Conservation (phyloP, 805 yeast genomes). For the Yarrowia phangngaensis region DNA sequence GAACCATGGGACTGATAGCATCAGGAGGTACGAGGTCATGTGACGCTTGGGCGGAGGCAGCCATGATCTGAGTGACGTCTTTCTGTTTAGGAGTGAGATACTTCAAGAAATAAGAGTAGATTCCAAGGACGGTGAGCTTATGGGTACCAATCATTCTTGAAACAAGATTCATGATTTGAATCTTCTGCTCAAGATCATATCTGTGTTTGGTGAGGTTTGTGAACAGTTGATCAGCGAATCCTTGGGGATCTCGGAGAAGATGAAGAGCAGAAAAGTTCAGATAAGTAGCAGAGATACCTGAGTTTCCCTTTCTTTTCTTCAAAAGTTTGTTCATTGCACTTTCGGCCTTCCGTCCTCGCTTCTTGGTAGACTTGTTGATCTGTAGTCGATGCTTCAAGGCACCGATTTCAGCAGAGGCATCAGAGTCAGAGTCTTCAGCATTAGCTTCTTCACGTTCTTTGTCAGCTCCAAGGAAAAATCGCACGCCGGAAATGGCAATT, state of each 20-base stretch:
- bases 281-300: constrained; percentile 58
- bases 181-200: constrained; percentile 82
- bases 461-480: constrained; percentile 92
- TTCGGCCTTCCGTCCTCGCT: constrained; percentile 76
- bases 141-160: constrained; percentile 93
- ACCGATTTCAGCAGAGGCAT: constrained; percentile 53
- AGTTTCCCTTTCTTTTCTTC: constrained; percentile 50
- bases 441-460: constrained; percentile 83
- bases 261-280: constrained; percentile 94
- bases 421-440: constrained; percentile 56
- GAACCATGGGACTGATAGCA: constrained; percentile 67
- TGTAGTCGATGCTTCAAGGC: constrained; percentile 75
- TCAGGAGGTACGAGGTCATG: constrained; percentile 98
- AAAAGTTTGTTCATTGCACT: constrained; percentile 65
- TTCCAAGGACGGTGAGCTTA: constrained; percentile 82
- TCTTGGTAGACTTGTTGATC: constrained; percentile 76
- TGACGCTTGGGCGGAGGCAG: constrained; percentile 93
- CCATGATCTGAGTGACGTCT: constrained; percentile 93
- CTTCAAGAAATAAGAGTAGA: constrained; percentile 83
- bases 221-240: constrained; percentile 85
- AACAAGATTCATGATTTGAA: constrained; percentile 78
- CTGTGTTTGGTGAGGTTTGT: constrained; percentile 69
- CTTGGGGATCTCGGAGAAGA: constrained; percentile 92
- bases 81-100: constrained; percentile 91
- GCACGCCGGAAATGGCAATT: constrained; percentile 84